A percentile compares a stretch with the other conserved stretches of the same genome.
Evolutionary conservation across 495 filamentous ascomycete species (phyloP).

Genomic region (Immersiella caudata): DNA sequence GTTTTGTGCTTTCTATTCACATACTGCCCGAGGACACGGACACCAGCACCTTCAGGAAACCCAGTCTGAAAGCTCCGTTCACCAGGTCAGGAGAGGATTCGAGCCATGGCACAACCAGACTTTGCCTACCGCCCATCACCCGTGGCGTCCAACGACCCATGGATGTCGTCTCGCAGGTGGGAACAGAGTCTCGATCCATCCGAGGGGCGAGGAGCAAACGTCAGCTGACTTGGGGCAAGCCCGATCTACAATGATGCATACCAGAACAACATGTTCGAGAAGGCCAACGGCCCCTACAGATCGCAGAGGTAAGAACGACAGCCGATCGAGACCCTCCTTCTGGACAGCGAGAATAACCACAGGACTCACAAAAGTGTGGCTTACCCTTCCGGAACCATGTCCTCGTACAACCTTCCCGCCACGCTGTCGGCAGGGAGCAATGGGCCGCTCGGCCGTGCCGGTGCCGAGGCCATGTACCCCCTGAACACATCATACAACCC

Average conservation of each 20-base stretch:
- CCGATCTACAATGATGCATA: constrained; percentile 46
- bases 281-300: constrained; percentile 44
- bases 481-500: constrained; percentile 40
- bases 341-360: constrained; percentile 47
- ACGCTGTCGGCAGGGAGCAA: constrained; percentile 26
- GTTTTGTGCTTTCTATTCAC: constrained; percentile 26
- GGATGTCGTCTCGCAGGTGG: constrained; percentile 53
- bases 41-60: constrained; percentile 19
- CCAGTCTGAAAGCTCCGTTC: constrained; percentile 20
- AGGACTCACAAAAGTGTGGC: constrained; percentile 44
- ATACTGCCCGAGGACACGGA: constrained; percentile 19
- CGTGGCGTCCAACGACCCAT: constrained; percentile 48
- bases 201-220: constrained; percentile 25
- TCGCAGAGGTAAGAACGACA: constrained; percentile 51
- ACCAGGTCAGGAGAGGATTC: constrained; percentile 20
- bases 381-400: constrained; percentile 41
- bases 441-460: constrained; percentile 29
- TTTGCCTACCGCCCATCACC: constrained; percentile 45
- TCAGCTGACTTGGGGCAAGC: constrained; percentile 44
- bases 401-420: constrained; percentile 43
- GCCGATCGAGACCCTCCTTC: constrained; percentile 28
- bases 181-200: constrained; percentile 37
- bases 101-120: constrained; percentile 46
- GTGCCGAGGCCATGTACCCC: constrained; percentile 40
- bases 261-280: constrained; percentile 35